phyloP scores from a whole-genome alignment of 176 grass and related monocot species.

The Musa schizocarpa region DNA sequence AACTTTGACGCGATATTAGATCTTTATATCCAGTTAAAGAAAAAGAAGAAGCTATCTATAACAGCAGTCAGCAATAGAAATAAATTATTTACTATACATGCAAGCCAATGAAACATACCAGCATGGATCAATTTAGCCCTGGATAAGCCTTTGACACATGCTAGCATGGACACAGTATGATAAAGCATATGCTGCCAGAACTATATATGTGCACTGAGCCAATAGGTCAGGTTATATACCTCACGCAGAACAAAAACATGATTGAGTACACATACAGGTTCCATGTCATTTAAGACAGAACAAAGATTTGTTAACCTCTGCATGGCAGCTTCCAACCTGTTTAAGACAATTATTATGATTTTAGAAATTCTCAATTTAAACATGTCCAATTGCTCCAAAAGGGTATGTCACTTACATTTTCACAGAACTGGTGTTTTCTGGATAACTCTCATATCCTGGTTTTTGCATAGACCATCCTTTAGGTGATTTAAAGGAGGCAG shows the following conservation, averaged over 20 bases:
- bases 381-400: not conserved
- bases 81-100: not conserved
- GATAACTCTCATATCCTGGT: constrained; percentile 90
- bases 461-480: constrained; percentile 65
- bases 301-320: constrained; percentile 96
- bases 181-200: constrained; percentile 6
- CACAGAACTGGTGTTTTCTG: constrained; percentile 85
- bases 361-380: not conserved
- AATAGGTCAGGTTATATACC: constrained; percentile 28
- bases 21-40: not conserved
- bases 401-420: constrained; percentile 64
- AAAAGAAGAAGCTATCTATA: not conserved
- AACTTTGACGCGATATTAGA: no score
- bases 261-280: constrained; percentile 97
- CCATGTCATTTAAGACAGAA: constrained; percentile 99
- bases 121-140: not conserved
- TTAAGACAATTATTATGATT: not conserved
- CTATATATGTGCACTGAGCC: not conserved
- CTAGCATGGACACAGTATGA: not conserved
- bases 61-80: not conserved
- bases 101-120: not conserved
- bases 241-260: constrained; percentile 98
- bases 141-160: no score
- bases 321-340: constrained; percentile 97
- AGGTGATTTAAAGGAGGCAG: constrained; percentile 19